phyloP scores from a whole-genome alignment of 1,139 yeast genomes.

The Pichia sp. region DNA sequence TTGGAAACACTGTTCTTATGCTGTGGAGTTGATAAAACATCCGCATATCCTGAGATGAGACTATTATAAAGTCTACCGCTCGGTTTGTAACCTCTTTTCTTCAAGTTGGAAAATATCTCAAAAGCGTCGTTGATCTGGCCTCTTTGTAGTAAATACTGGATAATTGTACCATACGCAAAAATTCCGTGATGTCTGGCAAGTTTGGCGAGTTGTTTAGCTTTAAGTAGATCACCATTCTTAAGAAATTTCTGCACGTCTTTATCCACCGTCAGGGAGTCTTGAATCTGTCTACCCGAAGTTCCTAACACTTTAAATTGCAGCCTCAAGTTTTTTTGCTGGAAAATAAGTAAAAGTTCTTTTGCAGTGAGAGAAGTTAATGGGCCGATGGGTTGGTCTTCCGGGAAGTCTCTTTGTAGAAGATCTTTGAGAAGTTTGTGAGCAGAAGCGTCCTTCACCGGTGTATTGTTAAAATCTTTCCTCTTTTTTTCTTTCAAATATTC shows the following conservation, averaged over 20 bases:
- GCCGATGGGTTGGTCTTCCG: conserved; percentile 15
- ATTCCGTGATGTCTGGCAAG: conserved; percentile 44
- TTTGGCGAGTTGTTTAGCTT: conserved; percentile 48
- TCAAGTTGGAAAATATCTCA: conserved; percentile 44
- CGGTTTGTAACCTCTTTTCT: conserved; percentile 51
- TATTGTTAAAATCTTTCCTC: conserved; percentile 16
- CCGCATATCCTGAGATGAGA: conserved; percentile 53
- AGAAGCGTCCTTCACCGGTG: conserved; percentile 21
- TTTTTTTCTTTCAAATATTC: conserved; percentile 14
- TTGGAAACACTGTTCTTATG: conserved; percentile 19
- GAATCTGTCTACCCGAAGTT: conserved; percentile 44
- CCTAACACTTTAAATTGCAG: conserved; percentile 50
- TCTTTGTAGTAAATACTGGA: conserved; percentile 39
- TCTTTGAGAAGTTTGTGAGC: conserved; percentile 20
- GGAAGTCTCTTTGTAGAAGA: conserved; percentile 17
- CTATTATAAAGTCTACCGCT: conserved; percentile 51
- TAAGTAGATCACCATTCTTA: conserved; percentile 37
- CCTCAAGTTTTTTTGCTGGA: conserved; percentile 34
- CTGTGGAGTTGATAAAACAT: conserved; percentile 11
- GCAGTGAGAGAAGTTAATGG: conserved; percentile 24
- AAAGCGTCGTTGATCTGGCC: conserved; percentile 40
- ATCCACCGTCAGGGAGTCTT: conserved; percentile 50
- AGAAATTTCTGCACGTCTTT: conserved; percentile 46
- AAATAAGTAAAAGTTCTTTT: conserved; percentile 24
- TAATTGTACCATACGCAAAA: conserved; percentile 56